Conservation (phyloP, 1,284 basidiomycete species). For the Athelia sp. region DNA sequence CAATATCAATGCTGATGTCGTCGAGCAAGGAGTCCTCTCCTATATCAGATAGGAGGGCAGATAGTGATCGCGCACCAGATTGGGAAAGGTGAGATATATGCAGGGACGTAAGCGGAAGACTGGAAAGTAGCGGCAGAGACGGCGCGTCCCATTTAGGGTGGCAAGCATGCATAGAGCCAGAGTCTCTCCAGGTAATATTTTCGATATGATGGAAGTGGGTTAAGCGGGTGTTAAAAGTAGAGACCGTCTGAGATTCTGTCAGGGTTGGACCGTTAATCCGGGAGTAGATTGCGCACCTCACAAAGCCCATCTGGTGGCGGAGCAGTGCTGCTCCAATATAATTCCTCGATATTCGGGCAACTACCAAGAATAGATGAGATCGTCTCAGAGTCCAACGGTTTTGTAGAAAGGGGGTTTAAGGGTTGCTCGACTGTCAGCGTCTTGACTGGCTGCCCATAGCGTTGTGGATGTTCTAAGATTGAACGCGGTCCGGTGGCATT, state of each 20-base stretch:
- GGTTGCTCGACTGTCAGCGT: constrained; percentile 15
- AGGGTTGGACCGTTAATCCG: background rate
- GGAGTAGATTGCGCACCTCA: constrained; percentile 25
- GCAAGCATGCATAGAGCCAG: constrained; percentile 8
- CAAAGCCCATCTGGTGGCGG: constrained; percentile 32
- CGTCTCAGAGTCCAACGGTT: constrained; percentile 2
- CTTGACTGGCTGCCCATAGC: constrained; percentile 24
- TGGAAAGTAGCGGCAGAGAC: constrained; percentile 26
- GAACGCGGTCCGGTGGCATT: constrained; percentile 13
- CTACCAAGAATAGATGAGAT: constrained; percentile 16
- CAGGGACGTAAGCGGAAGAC: constrained; percentile 22
- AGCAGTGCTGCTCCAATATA: constrained; percentile 26
- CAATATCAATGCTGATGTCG: constrained; percentile 25
- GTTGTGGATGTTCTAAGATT: constrained; percentile 19
- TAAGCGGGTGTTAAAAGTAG: constrained; percentile 18
- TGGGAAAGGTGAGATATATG: constrained; percentile 29
- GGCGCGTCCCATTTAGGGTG: constrained; percentile 29
- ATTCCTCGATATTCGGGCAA: constrained; percentile 24
- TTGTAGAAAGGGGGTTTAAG: constrained; percentile 8
- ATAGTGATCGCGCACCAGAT: constrained; percentile 25
- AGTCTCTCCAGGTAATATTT: constrained; percentile 5
- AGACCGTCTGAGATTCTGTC: constrained; percentile 17
- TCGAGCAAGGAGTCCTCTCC: constrained; percentile 24
- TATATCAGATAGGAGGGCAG: constrained; percentile 17
- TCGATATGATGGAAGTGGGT: constrained; percentile 15